Evolutionary conservation across 2,329 filamentous ascomycete species (phyloP).

Genomic region (Leptodontidium sp.): DNA sequence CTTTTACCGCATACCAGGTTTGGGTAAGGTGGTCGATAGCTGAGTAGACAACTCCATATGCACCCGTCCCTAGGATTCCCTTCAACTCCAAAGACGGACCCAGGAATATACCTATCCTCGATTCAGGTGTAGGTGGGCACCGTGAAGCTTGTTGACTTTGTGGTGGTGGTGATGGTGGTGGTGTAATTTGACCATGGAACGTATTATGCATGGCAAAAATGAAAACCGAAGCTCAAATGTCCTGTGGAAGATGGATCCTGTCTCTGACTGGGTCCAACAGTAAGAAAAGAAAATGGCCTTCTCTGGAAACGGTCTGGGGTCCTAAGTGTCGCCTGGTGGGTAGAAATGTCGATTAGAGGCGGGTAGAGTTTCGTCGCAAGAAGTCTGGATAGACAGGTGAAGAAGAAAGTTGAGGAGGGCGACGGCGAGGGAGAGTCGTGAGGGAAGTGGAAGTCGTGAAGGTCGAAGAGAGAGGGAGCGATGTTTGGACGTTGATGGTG

Average conservation of each 20-base stretch:
- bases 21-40: slow-evolving; percentile 76
- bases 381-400: slow-evolving; percentile 29
- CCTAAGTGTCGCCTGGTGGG: slow-evolving; percentile 20
- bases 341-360: background rate
- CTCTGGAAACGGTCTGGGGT: slow-evolving; percentile 21
- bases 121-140: slow-evolving; percentile 68
- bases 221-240: slow-evolving; percentile 35
- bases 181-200: slow-evolving; percentile 37
- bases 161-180: slow-evolving; percentile 40
- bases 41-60: slow-evolving; percentile 97
- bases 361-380: slow-evolving; percentile 25
- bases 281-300: slow-evolving; percentile 41
- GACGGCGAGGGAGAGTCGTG: slow-evolving; percentile 37
- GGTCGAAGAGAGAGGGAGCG: slow-evolving; percentile 19
- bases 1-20: slow-evolving; percentile 92
- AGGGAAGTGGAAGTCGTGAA: slow-evolving; percentile 26
- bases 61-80: slow-evolving; percentile 87
- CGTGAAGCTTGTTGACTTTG: slow-evolving; percentile 24
- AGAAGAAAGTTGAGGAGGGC: slow-evolving; percentile 28
- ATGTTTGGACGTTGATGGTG: slow-evolving; percentile 22
- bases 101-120: slow-evolving; percentile 84
- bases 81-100: slow-evolving; percentile 75
- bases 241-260: slow-evolving; percentile 32
- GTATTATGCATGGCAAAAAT: slow-evolving; percentile 44
- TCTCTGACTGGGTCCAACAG: slow-evolving; percentile 32